Evolutionary conservation across 2,329 filamentous ascomycete species (phyloP).

Genomic region (Fusarium irregulare): DNA sequence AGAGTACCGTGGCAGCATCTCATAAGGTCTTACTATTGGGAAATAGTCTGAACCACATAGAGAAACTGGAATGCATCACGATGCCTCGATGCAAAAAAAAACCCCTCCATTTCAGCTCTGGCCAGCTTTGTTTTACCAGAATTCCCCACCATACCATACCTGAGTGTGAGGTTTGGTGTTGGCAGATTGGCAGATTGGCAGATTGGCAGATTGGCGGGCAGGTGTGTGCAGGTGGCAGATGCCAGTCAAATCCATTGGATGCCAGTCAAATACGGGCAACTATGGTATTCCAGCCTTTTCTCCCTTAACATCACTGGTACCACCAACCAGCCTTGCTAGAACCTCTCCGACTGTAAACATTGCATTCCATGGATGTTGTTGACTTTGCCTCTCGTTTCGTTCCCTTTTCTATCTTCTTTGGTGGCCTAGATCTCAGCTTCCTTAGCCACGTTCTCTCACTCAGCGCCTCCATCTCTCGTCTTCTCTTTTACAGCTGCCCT

Average conservation of each 20-base stretch:
- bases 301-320: constrained; percentile 29
- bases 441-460: constrained; percentile 15
- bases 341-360: constrained; percentile 45
- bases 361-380: constrained; percentile 45
- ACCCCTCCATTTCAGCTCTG: constrained; percentile 23
- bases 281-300: constrained; percentile 33
- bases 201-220: neutral
- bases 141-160: constrained; percentile 34
- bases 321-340: constrained; percentile 44
- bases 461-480: constrained; percentile 22
- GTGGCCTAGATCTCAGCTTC: constrained; percentile 18
- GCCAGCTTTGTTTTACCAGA: constrained; percentile 26
- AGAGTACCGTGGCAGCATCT: constrained; percentile 7
- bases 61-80: constrained; percentile 46
- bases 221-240: constrained; percentile 41
- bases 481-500: constrained; percentile 26
- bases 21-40: constrained; percentile 18
- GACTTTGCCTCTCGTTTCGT: constrained; percentile 34
- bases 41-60: constrained; percentile 9
- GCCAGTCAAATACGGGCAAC: constrained; percentile 29
- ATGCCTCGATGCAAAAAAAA: constrained; percentile 30
- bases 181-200: constrained; percentile 7
- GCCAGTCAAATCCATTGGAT: constrained; percentile 28
- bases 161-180: constrained; percentile 13
- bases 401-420: constrained; percentile 23